phyloP scores from a whole-genome alignment of 2,329 filamentous ascomycete species.

The Coniochaeta ligniaria region DNA sequence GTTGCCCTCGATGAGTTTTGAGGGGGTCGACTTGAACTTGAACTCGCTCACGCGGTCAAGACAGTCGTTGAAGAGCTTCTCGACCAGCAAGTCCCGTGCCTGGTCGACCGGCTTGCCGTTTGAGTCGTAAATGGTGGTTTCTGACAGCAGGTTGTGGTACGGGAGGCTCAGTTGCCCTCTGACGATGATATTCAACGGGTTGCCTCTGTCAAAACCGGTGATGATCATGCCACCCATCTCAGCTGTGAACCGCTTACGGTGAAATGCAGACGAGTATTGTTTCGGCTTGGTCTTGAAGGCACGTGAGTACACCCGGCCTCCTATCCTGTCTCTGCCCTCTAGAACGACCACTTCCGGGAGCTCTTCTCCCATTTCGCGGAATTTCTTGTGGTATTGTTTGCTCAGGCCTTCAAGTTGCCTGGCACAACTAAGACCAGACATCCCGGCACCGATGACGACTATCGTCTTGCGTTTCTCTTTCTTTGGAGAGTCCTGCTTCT shows the following conservation, averaged over 20 bases:
- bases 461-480: constrained; percentile 61
- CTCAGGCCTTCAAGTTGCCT: constrained; percentile 86
- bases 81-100: constrained; percentile 71
- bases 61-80: constrained; percentile 91
- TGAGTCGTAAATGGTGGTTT: constrained; percentile 83
- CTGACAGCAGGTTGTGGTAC: constrained; percentile 73
- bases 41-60: constrained; percentile 87
- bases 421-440: constrained; percentile 86
- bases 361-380: constrained; percentile 57
- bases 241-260: constrained; percentile 65
- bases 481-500: constrained; percentile 17
- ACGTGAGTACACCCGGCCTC: constrained; percentile 88
- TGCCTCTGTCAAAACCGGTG: constrained; percentile 92
- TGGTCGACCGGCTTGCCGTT: constrained; percentile 73
- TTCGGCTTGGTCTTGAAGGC: constrained; percentile 52
- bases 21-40: constrained; percentile 67
- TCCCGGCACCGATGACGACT: constrained; percentile 85
- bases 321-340: constrained; percentile 80
- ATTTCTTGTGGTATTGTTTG: constrained; percentile 65
- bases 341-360: constrained; percentile 71
- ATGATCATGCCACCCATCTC: constrained; percentile 99
- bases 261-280: constrained; percentile 41
- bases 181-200: constrained; percentile 85
- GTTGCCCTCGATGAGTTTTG: constrained; percentile 74
- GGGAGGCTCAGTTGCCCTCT: constrained; percentile 82